Percentiles rank a stretch among this genome's conserved stretches.
These are phyloP conservation scores for Lactarius hatsudake DNA, from an alignment of 768 basidiomycete genomes.

Conservation along the genomic window DNA sequence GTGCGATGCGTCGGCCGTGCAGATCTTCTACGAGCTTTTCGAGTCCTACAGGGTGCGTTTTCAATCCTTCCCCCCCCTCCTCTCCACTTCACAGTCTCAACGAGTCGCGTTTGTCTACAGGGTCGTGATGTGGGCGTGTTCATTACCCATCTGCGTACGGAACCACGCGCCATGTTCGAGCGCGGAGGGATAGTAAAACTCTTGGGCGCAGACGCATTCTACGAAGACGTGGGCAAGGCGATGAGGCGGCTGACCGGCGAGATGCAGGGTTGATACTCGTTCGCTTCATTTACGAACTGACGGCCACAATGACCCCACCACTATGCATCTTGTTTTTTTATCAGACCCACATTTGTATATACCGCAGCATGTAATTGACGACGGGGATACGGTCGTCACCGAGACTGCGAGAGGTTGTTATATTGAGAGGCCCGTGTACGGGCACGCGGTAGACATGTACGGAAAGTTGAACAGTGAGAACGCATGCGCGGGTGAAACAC, in stretches of 20 bases:
- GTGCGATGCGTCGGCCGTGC: constrained; percentile 90
- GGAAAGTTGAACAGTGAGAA: no score
- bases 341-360: neutral
- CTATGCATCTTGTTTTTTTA: neutral
- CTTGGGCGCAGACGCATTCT: constrained; percentile 46
- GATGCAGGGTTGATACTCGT: neutral
- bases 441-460: no score
- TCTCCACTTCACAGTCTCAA: neutral
- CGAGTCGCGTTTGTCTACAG: constrained; percentile 31
- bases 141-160: constrained; percentile 44
- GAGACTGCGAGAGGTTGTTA: neutral
- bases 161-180: constrained; percentile 40
- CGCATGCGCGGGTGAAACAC: no score
- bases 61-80: neutral
- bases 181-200: constrained; percentile 44
- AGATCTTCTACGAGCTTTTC: constrained; percentile 77
- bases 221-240: constrained; percentile 43
- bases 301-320: neutral
- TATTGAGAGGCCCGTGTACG: no score
- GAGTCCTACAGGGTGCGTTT: constrained; percentile 68
- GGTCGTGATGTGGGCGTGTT: constrained; percentile 45
- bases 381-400: neutral
- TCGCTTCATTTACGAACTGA: neutral
- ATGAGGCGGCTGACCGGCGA: constrained; percentile 39
- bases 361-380: neutral